These are phyloP conservation scores for Colletotrichum liriopes DNA, from an alignment of 2,329 filamentous ascomycete species.

Conservation along the genomic window DNA sequence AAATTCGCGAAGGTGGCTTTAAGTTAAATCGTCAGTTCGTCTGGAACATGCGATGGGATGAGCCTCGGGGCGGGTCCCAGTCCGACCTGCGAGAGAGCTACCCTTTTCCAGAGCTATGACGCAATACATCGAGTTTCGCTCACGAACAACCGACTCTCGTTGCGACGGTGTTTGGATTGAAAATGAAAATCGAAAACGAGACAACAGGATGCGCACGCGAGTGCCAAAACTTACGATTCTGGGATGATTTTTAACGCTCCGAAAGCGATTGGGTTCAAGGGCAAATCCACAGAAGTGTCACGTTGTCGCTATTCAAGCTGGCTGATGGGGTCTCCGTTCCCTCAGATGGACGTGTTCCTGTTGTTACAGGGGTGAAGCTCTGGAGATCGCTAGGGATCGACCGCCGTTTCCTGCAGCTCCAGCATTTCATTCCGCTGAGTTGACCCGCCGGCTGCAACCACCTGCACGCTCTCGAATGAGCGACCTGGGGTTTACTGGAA, in stretches of 20 bases:
- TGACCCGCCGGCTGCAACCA: slow-evolving; percentile 29
- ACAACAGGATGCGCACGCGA: not conserved
- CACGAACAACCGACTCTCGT: not conserved
- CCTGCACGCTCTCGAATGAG: not conserved
- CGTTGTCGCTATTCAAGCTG: slow-evolving; percentile 6
- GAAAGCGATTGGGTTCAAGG: not conserved
- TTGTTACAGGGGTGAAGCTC: slow-evolving; percentile 41
- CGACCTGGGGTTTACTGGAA: not conserved
- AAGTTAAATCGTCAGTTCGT: slow-evolving; percentile 6
- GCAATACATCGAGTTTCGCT: slow-evolving; percentile 27
- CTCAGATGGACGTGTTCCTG: slow-evolving; percentile 31
- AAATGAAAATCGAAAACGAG: too few relatives aligned
- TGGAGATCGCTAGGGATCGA: slow-evolving; percentile 36
- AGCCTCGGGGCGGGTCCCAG: slow-evolving; percentile 40
- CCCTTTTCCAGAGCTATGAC: slow-evolving; percentile 34
- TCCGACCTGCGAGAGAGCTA: slow-evolving; percentile 40
- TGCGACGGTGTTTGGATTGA: not conserved
- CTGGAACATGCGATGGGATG: slow-evolving; percentile 36
- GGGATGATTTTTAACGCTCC: slow-evolving; percentile 9
- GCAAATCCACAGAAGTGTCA: not conserved
- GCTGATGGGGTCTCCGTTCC: slow-evolving; percentile 17
- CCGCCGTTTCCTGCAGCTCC: slow-evolving; percentile 30
- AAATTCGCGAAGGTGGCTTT: slow-evolving; percentile 2
- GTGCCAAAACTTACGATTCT: slow-evolving; percentile 1
- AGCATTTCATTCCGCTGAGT: slow-evolving; percentile 2